These are phyloP conservation scores for Candida multigemmis DNA, from an alignment of 805 yeast genomes.

Conservation along the genomic window DNA sequence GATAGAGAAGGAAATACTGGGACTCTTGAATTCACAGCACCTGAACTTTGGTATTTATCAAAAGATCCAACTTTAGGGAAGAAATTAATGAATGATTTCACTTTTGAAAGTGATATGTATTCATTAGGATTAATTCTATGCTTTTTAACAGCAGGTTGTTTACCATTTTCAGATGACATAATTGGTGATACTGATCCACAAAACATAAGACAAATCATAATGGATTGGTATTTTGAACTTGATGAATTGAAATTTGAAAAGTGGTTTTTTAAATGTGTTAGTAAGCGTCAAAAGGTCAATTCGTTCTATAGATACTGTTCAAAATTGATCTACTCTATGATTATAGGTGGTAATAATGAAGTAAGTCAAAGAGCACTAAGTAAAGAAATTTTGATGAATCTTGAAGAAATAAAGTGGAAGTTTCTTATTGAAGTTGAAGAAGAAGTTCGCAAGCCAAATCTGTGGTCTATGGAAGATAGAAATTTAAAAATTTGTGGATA, in stretches of 20 bases:
- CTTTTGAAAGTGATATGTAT: conserved; percentile 68
- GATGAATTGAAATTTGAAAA: no score
- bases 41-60: conserved; percentile 50
- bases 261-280: no score
- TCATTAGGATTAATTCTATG: conserved; percentile 79
- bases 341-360: conserved; percentile 13
- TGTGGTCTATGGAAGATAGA: no score
- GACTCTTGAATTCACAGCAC: conserved; percentile 81
- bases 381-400: conserved; percentile 9
- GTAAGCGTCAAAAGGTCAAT: no score
- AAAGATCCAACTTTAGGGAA: conserved; percentile 15
- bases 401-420: conserved; percentile 13
- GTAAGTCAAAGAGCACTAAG: conserved; percentile 5
- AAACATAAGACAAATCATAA: conserved; percentile 13
- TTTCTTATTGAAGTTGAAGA: conserved; percentile 3
- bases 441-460: not conserved
- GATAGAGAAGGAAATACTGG: conserved; percentile 81
- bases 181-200: conserved; percentile 19
- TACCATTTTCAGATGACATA: conserved; percentile 42
- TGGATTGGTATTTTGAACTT: conserved; percentile 20
- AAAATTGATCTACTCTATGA: conserved; percentile 18
- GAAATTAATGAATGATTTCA: conserved; percentile 43
- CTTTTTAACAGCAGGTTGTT: conserved; percentile 58
- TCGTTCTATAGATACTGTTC: no score
- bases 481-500: no score